Conservation (phyloP, 2,329 filamentous ascomycete genomes). For the Orbilia oligospora region DNA sequence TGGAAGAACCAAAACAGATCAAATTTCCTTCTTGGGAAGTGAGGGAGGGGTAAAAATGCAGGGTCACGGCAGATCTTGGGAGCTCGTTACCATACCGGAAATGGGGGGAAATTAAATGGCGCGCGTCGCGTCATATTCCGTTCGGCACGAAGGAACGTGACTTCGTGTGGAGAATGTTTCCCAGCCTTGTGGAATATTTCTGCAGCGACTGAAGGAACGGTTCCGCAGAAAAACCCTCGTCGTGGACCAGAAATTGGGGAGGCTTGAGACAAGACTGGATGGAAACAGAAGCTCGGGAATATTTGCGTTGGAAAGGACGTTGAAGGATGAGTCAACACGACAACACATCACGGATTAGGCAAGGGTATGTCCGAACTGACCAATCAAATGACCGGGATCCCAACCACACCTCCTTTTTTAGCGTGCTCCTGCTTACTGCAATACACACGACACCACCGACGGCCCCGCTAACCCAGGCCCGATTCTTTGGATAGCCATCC, state of each 20-base stretch:
- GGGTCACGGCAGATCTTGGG: conserved; percentile 3
- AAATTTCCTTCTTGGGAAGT: conserved; percentile 36
- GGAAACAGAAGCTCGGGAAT: conserved; percentile 28
- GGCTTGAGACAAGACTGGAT: conserved; percentile 20
- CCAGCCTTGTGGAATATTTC: conserved; percentile 39
- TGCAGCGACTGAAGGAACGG: background rate
- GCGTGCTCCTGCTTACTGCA: conserved; percentile 17
- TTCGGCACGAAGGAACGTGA: conserved; percentile 57
- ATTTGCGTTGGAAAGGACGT: conserved; percentile 31
- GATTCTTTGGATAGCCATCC: conserved; percentile 38
- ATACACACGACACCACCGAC: conserved; percentile 48
- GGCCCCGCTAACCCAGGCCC: conserved; percentile 57
- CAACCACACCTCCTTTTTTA: conserved; percentile 46
- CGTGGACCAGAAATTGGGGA: conserved; percentile 42
- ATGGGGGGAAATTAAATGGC: conserved; percentile 49
- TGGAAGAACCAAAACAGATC: conserved; percentile 25
- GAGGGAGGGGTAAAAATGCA: conserved; percentile 24
- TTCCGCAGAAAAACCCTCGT: conserved; percentile 3
- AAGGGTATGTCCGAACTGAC: background rate
- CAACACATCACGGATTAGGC: conserved; percentile 34
- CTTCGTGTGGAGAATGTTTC: conserved; percentile 23
- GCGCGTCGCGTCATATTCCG: conserved; percentile 49
- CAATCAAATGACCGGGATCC: conserved; percentile 30
- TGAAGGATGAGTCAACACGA: conserved; percentile 51
- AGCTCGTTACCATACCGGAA: conserved; percentile 19